phyloP scores from a whole-genome alignment of 768 basidiomycete genomes.

The Multifurca ochricompacta region DNA sequence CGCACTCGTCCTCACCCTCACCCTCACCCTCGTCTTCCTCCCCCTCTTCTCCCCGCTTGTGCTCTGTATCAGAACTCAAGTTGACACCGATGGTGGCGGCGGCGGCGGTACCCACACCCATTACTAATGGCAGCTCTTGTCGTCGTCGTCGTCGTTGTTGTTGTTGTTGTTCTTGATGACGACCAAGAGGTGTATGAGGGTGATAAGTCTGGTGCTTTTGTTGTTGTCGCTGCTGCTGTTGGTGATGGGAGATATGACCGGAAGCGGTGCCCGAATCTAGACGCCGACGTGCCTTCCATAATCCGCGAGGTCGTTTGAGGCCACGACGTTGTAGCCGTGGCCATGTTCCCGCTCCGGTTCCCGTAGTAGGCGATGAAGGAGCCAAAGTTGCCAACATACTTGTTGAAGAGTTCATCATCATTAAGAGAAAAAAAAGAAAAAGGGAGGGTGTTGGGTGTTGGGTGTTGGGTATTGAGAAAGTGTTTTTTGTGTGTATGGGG shows the following conservation, averaged over 20 bases:
- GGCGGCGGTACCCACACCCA: too few species aligned
- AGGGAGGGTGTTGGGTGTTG: slow-evolving; percentile 4
- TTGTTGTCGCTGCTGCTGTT: not conserved
- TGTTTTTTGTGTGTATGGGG: too few species aligned
- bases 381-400: not conserved
- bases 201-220: too few species aligned
- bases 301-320: slow-evolving; percentile 14
- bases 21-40: not conserved
- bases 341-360: not conserved
- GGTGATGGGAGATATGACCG: not conserved
- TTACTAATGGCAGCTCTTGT: too few species aligned
- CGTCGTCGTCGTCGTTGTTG: not conserved
- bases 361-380: not conserved
- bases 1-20: slow-evolving; percentile 2
- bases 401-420: slow-evolving; percentile 10
- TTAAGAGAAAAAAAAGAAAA: not conserved
- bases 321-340: slow-evolving; percentile 11
- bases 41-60: slow-evolving; percentile 2
- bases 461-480: too few species aligned
- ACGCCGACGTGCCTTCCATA: slow-evolving; percentile 15
- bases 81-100: too few species aligned
- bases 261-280: not conserved
- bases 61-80: slow-evolving; percentile 3
- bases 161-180: not conserved
- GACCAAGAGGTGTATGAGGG: too few species aligned